Conservation (phyloP, 1,139 yeast species). For the Kluyveromyces sp. region DNA sequence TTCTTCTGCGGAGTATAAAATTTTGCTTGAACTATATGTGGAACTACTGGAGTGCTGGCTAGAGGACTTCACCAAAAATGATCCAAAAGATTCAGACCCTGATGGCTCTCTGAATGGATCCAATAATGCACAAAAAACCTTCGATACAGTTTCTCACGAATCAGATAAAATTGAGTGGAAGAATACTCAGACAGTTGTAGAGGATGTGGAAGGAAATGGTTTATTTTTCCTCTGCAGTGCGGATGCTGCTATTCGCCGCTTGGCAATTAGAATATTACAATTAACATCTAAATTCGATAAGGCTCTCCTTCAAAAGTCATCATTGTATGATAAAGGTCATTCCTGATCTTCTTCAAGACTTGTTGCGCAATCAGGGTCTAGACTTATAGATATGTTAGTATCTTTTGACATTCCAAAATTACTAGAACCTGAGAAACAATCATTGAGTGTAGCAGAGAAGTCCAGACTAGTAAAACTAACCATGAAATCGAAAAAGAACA, state of each 20-base stretch:
- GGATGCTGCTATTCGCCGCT: conserved; percentile 63
- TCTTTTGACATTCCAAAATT: conserved; percentile 61
- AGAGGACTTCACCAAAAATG: conserved; percentile 41
- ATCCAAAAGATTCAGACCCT: conserved; percentile 24
- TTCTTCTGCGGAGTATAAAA: conserved; percentile 50
- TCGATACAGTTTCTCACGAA: conserved; percentile 19
- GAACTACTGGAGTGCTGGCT: conserved; percentile 80
- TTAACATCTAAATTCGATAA: conserved; percentile 80
- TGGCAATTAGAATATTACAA: conserved; percentile 67
- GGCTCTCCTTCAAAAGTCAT: conserved; percentile 53
- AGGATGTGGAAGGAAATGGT: conserved; percentile 95
- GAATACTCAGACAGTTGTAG: conserved; percentile 72
- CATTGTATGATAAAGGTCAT: conserved; percentile 32
- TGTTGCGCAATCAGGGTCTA: conserved; percentile 71
- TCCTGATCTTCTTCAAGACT: conserved; percentile 59
- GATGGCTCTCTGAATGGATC: conserved; percentile 27
- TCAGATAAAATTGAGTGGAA: conserved; percentile 72
- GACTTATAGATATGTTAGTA: conserved; percentile 73
- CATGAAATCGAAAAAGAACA: conserved; percentile 48
- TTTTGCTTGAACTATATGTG: conserved; percentile 60
- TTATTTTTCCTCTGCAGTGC: conserved; percentile 85
- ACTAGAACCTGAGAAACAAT: conserved; percentile 47
- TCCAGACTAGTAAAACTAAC: conserved; percentile 60
- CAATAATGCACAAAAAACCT: conserved; percentile 19
- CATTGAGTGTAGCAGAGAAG: conserved; percentile 72